Percentiles rank a stretch among this genome's conserved stretches.
Evolutionary conservation across 2,329 filamentous ascomycete genomes (phyloP).

Genomic region (Fusarium clavum): DNA sequence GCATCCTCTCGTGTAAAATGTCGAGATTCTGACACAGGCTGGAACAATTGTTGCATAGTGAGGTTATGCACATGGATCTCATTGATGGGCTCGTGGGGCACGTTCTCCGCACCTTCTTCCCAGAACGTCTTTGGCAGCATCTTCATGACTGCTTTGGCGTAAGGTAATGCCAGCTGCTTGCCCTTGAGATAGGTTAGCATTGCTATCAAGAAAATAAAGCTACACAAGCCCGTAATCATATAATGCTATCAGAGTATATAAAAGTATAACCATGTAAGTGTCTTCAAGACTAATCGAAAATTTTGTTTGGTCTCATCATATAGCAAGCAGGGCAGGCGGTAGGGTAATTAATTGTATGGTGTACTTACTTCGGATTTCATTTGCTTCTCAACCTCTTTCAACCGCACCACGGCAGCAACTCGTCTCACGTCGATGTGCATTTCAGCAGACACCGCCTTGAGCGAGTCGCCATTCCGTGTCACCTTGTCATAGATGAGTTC

Average conservation of each 20-base stretch:
- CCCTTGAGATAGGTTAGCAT: slow-evolving; percentile 64
- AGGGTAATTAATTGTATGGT: slow-evolving; percentile 4
- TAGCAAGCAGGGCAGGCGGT: slow-evolving; percentile 19
- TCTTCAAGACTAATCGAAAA: slow-evolving; percentile 99
- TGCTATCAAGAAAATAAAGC: neutral
- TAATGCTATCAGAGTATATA: slow-evolving; percentile 46
- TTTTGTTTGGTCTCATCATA: slow-evolving; percentile 74
- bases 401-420: slow-evolving; percentile 84
- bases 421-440: slow-evolving; percentile 84
- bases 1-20: slow-evolving; percentile 74
- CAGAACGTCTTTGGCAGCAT: slow-evolving; percentile 83
- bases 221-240: slow-evolving; percentile 14
- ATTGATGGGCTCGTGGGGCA: slow-evolving; percentile 70
- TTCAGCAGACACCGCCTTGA: slow-evolving; percentile 82
- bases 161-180: slow-evolving; percentile 80
- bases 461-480: slow-evolving; percentile 71
- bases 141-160: slow-evolving; percentile 77
- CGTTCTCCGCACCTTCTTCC: slow-evolving; percentile 61
- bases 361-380: slow-evolving; percentile 79
- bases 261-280: slow-evolving; percentile 82
- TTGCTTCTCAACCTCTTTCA: slow-evolving; percentile 87
- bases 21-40: slow-evolving; percentile 71
- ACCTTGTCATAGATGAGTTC: slow-evolving; percentile 80
- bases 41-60: slow-evolving; percentile 73
- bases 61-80: slow-evolving; percentile 71